Conservation (phyloP, 768 basidiomycete species). For the Tremella fuciformis region DNA sequence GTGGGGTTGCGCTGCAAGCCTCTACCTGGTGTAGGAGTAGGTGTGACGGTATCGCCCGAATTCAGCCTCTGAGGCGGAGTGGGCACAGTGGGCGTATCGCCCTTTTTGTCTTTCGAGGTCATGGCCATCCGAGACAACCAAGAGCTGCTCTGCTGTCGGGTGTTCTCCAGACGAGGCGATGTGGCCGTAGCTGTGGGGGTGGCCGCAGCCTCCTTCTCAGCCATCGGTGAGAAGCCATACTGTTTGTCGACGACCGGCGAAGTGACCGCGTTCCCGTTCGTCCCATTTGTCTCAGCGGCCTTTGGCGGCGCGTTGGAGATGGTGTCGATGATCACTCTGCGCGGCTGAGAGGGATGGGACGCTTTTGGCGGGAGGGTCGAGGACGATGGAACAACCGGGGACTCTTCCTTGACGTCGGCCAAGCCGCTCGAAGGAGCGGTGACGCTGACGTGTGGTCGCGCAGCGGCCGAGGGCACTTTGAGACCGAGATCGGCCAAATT, state of each 20-base stretch:
- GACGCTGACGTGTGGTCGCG: slow-evolving; percentile 4
- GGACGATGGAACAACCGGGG: no score
- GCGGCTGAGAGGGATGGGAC: neutral
- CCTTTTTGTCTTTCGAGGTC: slow-evolving; percentile 5
- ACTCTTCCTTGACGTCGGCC: no score
- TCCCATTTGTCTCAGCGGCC: neutral
- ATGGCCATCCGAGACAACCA: slow-evolving; percentile 5
- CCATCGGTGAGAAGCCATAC: neutral
- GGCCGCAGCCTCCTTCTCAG: neutral
- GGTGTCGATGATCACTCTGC: no score
- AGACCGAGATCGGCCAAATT: slow-evolving; percentile 71
- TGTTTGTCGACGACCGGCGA: slow-evolving; percentile 1
- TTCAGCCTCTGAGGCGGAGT: neutral
- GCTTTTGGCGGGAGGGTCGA: no score
- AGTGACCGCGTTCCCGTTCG: neutral
- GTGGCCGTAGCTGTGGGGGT: neutral
- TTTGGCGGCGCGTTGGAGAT: no score
- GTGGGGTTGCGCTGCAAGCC: slow-evolving; percentile 3
- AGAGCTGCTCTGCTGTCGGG: neutral
- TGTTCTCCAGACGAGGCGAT: neutral
- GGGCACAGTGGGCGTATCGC: neutral
- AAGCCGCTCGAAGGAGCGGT: slow-evolving; percentile 1
- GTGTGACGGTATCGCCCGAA: neutral
- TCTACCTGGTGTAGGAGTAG: neutral
- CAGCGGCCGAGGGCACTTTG: slow-evolving; percentile 42